Conservation (phyloP, 345 rosid genomes). For the Citrus cavaleriei region DNA sequence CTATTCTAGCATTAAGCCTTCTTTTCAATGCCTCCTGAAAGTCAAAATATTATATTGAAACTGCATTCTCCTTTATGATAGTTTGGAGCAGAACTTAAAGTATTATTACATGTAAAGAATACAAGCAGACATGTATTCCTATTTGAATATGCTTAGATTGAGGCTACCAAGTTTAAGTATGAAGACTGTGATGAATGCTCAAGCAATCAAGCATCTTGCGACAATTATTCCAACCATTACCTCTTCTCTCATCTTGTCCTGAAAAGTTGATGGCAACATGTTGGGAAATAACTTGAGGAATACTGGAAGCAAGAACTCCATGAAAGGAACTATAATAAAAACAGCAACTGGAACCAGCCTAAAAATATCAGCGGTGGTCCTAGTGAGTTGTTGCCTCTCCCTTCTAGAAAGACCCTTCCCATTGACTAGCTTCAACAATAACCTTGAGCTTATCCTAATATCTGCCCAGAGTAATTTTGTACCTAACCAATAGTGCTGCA, state of each 20-base stretch:
- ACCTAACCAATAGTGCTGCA: constrained; percentile 95
- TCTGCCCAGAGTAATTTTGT: constrained; percentile 93
- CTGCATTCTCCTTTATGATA: background rate
- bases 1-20: constrained; percentile 86
- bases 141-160: background rate
- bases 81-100: background rate
- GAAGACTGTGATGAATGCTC: background rate
- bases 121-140: background rate
- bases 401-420: constrained; percentile 95
- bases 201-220: background rate
- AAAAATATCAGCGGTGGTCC: constrained; percentile 83
- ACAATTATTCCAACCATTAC: constrained; percentile 30
- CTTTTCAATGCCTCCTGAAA: constrained; percentile 85
- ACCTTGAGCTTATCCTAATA: constrained; percentile 76
- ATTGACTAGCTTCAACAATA: constrained; percentile 77
- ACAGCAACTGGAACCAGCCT: constrained; percentile 84
- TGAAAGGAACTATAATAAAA: constrained; percentile 89
- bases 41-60: constrained; percentile 17
- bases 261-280: constrained; percentile 97
- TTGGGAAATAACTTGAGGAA: constrained; percentile 84
- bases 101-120: background rate
- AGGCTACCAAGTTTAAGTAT: background rate
- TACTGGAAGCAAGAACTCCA: constrained; percentile 96
- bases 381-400: constrained; percentile 76
- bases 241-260: constrained; percentile 99